These are phyloP conservation scores for Moesziomyces sp. DNA, from an alignment of 1,284 basidiomycete species.

Conservation along the genomic window DNA sequence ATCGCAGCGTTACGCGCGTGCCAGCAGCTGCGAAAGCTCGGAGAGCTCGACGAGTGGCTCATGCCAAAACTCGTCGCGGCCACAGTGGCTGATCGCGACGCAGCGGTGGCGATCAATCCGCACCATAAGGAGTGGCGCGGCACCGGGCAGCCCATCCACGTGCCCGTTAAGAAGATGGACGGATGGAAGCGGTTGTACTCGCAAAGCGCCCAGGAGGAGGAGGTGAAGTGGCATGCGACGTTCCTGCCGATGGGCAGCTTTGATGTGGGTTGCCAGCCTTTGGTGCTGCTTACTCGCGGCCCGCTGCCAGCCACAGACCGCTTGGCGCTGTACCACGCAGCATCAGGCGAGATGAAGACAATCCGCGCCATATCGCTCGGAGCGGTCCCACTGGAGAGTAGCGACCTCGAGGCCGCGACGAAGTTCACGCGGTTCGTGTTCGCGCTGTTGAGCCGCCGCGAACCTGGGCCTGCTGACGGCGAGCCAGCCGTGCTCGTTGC, in stretches of 20 bases:
- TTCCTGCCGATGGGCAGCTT: conserved; percentile 19
- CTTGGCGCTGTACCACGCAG: conserved; percentile 7
- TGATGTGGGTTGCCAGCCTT: conserved; percentile 10
- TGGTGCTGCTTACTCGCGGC: conserved; percentile 22
- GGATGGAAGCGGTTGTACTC: conserved; percentile 20
- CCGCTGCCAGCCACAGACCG: conserved; percentile 23
- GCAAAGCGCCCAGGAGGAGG: neutral
- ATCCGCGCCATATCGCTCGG: conserved; percentile 6
- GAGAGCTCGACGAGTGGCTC: conserved; percentile 48
- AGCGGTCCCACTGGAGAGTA: neutral
- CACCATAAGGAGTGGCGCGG: conserved; percentile 29
- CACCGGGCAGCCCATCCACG: conserved; percentile 18
- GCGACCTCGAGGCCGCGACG: conserved; percentile 8
- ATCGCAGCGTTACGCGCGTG: conserved; percentile 49
- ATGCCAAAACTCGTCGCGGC: conserved; percentile 27
- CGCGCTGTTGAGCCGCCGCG: conserved; percentile 7
- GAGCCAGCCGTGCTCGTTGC: conserved; percentile 22
- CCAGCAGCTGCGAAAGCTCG: conserved; percentile 29
- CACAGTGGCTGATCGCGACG: neutral
- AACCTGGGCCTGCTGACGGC: neutral
- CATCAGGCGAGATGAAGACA: conserved; percentile 4
- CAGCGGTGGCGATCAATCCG: conserved; percentile 3
- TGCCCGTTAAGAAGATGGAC: conserved; percentile 29
- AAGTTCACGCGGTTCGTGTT: conserved; percentile 19
- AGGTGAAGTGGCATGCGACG: conserved; percentile 11